A percentile compares a stretch with the other conserved stretches of the same genome.
Conservation (phyloP, 2,329 filamentous ascomycete genomes). For the Neoscytalidium dimidiatum region DNA sequence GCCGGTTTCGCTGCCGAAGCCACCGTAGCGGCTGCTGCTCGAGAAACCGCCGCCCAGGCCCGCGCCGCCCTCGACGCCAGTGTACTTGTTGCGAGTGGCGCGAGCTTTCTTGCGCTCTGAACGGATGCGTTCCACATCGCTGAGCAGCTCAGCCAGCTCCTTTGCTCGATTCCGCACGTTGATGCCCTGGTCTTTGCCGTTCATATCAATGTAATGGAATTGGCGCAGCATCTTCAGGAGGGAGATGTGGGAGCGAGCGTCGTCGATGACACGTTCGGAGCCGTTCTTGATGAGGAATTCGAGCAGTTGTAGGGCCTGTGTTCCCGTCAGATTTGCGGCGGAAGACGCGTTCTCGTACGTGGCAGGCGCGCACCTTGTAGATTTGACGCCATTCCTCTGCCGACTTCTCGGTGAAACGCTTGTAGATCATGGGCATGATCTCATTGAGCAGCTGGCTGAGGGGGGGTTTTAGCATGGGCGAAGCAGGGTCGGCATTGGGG, state of each 20-base stretch:
- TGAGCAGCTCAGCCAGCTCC: slow-evolving; percentile 88
- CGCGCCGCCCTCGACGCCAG: slow-evolving; percentile 83
- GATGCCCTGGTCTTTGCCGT: slow-evolving; percentile 97
- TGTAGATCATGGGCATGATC: slow-evolving; percentile 99
- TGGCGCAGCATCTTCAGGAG: slow-evolving; percentile 97
- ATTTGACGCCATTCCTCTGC: slow-evolving; percentile 99
- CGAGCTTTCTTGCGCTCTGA: slow-evolving; percentile 82
- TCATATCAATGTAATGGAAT: slow-evolving; percentile 94
- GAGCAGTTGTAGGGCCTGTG: slow-evolving; percentile 78
- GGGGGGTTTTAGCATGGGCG: slow-evolving; percentile 5
- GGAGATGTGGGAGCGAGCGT: slow-evolving; percentile 91
- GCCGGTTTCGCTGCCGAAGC: slow-evolving; percentile 76
- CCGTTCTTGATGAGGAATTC: slow-evolving; percentile 98
- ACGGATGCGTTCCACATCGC: slow-evolving; percentile 85
- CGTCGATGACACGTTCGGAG: slow-evolving; percentile 95
- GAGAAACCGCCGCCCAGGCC: slow-evolving; percentile 59
- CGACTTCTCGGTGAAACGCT: slow-evolving; percentile 96
- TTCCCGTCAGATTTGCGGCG: slow-evolving; percentile 24
- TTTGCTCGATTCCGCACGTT: slow-evolving; percentile 97
- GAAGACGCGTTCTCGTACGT: not conserved
- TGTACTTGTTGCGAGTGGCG: slow-evolving; percentile 89
- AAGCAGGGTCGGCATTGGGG: not conserved
- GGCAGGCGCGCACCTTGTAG: slow-evolving; percentile 70
- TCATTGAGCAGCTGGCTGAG: slow-evolving; percentile 91
- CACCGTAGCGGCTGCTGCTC: slow-evolving; percentile 70